phyloP scores from a whole-genome alignment of 345 rosid species.

The Melaleuca alternifolia region DNA sequence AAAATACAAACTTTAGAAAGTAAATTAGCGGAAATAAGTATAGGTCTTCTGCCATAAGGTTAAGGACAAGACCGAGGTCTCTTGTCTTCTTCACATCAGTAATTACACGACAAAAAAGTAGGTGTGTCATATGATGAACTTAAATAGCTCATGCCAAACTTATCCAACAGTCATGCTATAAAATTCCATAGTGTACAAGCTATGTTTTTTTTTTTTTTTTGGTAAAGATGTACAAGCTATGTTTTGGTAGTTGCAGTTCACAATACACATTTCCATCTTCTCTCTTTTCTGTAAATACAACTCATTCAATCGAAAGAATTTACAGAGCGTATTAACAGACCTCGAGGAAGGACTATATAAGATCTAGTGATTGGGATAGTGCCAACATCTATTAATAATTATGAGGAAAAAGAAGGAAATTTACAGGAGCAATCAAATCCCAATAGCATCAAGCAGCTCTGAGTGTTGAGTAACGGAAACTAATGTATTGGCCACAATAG shows the following conservation, averaged over 20 bases:
- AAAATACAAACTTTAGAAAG: background rate
- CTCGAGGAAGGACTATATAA: background rate
- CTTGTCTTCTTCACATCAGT: background rate
- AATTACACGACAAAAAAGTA: background rate
- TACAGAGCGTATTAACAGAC: background rate
- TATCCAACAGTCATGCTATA: background rate
- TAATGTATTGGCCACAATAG: constrained; percentile 81
- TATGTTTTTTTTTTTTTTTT: no score
- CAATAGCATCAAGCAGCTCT: constrained; percentile 81
- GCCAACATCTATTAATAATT: background rate
- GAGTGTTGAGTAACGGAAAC: constrained; percentile 73
- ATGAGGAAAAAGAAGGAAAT: background rate
- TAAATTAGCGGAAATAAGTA: background rate
- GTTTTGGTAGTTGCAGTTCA: background rate
- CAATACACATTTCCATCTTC: background rate
- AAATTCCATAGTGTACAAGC: background rate
- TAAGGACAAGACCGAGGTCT: background rate
- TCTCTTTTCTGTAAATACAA: background rate
- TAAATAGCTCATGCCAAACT: background rate
- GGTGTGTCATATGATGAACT: background rate
- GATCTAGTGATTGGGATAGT: accelerated
- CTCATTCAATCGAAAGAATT: background rate
- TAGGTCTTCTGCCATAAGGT: background rate
- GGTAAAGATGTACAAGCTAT: background rate
- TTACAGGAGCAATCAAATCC: constrained; percentile 20